These are phyloP conservation scores for Boletellus deceptivus DNA, from an alignment of 1,284 basidiomycete species.

Conservation along the genomic window DNA sequence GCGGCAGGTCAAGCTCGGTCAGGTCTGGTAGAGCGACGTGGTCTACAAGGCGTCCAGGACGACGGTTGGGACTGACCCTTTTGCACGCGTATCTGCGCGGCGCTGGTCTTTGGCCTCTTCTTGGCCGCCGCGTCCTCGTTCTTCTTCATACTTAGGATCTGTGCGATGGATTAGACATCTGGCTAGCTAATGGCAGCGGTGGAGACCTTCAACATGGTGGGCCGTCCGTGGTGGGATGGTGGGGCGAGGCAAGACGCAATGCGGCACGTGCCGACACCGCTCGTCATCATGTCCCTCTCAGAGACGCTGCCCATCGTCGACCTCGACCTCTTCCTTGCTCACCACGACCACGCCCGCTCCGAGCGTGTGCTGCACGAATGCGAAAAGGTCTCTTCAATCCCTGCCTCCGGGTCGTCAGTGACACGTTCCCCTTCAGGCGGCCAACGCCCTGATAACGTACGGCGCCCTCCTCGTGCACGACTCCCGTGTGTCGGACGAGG, in stretches of 20 bases:
- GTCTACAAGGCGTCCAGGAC: constrained; percentile 7
- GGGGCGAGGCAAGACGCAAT: constrained; percentile 22
- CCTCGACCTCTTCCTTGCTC: constrained; percentile 67
- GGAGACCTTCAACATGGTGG: constrained; percentile 46
- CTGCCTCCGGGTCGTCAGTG: not conserved
- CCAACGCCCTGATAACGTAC: constrained; percentile 75
- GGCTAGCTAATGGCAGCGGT: not conserved
- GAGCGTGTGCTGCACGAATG: constrained; percentile 58
- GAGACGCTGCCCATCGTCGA: constrained; percentile 66
- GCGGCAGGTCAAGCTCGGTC: constrained; percentile 94
- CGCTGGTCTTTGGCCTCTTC: constrained; percentile 96
- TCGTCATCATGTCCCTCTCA: constrained; percentile 27
- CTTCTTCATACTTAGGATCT: constrained; percentile 99
- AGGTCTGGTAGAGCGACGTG: constrained; percentile 60
- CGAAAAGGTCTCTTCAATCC: constrained; percentile 47
- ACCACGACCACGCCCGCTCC: constrained; percentile 41
- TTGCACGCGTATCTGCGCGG: constrained; percentile 97
- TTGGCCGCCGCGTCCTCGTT: constrained; percentile 90
- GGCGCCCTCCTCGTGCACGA: constrained; percentile 84
- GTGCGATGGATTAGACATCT: constrained; percentile 10
- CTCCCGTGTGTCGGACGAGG: constrained; percentile 76
- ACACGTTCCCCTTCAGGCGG: constrained; percentile 48
- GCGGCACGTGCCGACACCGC: constrained; percentile 29
- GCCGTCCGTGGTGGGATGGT: constrained; percentile 14
- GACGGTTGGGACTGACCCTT: constrained; percentile 65